These are phyloP conservation scores for Peronospora farinosa DNA, from an alignment of 352 stramenopile genomes.

Conservation along the genomic window DNA sequence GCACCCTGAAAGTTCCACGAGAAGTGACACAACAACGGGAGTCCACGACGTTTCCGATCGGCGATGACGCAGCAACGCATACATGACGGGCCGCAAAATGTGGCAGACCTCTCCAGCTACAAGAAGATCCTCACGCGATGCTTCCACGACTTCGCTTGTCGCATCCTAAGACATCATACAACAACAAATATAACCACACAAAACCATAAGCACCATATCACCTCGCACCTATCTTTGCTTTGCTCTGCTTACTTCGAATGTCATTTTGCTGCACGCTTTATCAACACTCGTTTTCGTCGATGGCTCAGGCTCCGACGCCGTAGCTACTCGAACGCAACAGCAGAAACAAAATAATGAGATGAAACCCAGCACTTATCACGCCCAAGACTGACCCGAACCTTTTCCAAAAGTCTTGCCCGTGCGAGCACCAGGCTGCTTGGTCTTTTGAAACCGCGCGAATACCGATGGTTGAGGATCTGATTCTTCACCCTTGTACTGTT, in stretches of 20 bases:
- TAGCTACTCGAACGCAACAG: constrained; percentile 5
- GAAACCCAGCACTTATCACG: not conserved
- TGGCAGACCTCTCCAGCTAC: constrained; percentile 68
- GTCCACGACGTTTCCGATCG: constrained; percentile 54
- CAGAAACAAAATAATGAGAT: constrained; percentile 3
- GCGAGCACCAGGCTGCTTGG: constrained; percentile 50
- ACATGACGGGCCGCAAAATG: constrained; percentile 66
- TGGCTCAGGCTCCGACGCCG: constrained; percentile 24
- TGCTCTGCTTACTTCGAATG: constrained; percentile 38
- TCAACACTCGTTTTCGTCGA: constrained; percentile 21
- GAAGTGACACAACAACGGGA: constrained; percentile 45
- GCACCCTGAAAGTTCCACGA: constrained; percentile 59
- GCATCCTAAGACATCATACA: constrained; percentile 33
- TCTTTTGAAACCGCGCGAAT: constrained; percentile 58
- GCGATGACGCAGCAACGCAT: constrained; percentile 58
- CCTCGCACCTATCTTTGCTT: not conserved
- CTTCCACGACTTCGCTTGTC: constrained; percentile 33
- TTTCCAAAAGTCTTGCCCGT: constrained; percentile 68
- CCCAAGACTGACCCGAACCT: constrained; percentile 19
- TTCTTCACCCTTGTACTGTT: constrained; percentile 53
- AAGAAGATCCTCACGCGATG: constrained; percentile 39
- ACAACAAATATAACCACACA: not conserved
- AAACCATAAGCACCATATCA: not conserved
- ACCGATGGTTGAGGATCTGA: constrained; percentile 38
- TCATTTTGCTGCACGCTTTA: constrained; percentile 37